phyloP scores from a whole-genome alignment of 306 rosid species.

The Trichosanthes cucumerina region DNA sequence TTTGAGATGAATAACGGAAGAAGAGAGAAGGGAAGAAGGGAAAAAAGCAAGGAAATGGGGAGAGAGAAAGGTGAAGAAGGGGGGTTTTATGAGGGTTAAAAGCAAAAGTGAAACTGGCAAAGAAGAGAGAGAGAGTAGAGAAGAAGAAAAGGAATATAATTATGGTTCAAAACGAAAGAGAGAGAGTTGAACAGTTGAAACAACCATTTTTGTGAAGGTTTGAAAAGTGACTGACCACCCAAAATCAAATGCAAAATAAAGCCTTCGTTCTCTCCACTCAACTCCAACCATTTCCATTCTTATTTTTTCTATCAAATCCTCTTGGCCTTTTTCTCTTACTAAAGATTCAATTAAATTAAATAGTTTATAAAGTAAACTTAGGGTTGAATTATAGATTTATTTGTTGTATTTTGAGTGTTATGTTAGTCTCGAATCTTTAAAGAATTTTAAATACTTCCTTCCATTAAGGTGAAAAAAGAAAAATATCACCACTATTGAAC shows the following conservation, averaged over 20 bases:
- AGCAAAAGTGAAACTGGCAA: conserved; percentile 14
- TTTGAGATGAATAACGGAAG: not conserved
- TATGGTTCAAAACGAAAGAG: not conserved
- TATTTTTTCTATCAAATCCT: too few relatives aligned
- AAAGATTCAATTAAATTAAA: too few relatives aligned
- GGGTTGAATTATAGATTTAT: too few relatives aligned
- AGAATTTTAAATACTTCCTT: too few relatives aligned
- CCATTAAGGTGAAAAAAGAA: too few relatives aligned
- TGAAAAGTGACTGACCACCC: not conserved
- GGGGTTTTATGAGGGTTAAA: conserved; percentile 26
- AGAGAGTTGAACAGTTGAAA: not conserved
- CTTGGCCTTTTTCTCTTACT: too few relatives aligned
- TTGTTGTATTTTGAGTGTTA: too few relatives aligned
- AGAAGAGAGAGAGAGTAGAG: conserved; percentile 1
- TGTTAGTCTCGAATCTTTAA: too few relatives aligned
- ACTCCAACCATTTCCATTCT: not conserved
- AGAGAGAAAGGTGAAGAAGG: not conserved
- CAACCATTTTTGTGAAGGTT: not conserved
- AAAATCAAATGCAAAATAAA: not conserved
- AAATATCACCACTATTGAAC: too few relatives aligned
- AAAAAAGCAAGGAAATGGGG: not conserved
- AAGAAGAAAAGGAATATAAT: conserved; percentile 9
- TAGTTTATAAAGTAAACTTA: too few relatives aligned
- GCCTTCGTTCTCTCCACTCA: not conserved
- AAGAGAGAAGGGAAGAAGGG: conserved; percentile 18